These are phyloP conservation scores for Botrytis byssoidea DNA, from an alignment of 2,329 filamentous ascomycete species.

Conservation along the genomic window DNA sequence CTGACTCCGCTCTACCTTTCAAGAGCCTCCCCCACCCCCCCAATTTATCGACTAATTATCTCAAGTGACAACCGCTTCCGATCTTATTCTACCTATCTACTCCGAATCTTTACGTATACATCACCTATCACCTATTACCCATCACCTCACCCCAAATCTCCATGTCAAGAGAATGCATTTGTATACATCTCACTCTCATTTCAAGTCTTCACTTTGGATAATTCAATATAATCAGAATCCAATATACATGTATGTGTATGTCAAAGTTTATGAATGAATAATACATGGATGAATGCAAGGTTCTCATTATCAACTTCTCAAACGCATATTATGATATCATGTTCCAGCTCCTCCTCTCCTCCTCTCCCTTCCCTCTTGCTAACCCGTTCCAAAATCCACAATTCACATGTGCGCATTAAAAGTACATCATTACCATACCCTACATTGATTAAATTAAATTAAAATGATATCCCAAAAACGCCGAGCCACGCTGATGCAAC, in stretches of 20 bases:
- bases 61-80: too few species aligned
- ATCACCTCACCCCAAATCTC: too few species aligned
- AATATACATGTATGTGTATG: not conserved
- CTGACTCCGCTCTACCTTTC: too few species aligned
- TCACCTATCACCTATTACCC: too few species aligned
- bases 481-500: slow-evolving; percentile 8
- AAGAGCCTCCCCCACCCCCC: too few species aligned
- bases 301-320: not conserved
- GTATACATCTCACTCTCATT: not conserved
- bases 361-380: not conserved
- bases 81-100: too few species aligned
- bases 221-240: not conserved
- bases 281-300: not conserved
- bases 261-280: not conserved
- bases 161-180: not conserved
- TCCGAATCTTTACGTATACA: too few species aligned
- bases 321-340: not conserved
- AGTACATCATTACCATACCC: not conserved
- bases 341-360: not conserved
- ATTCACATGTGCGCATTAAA: not conserved
- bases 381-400: not conserved
- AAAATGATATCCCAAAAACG: slow-evolving; percentile 3
- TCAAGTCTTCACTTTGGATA: not conserved
- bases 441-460: not conserved
- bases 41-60: too few species aligned